Evolutionary conservation across 139 green algal genomes (phyloP), one percentile per base, ranked within the genome.

Genomic region (Trebouxia sp.): DNA sequence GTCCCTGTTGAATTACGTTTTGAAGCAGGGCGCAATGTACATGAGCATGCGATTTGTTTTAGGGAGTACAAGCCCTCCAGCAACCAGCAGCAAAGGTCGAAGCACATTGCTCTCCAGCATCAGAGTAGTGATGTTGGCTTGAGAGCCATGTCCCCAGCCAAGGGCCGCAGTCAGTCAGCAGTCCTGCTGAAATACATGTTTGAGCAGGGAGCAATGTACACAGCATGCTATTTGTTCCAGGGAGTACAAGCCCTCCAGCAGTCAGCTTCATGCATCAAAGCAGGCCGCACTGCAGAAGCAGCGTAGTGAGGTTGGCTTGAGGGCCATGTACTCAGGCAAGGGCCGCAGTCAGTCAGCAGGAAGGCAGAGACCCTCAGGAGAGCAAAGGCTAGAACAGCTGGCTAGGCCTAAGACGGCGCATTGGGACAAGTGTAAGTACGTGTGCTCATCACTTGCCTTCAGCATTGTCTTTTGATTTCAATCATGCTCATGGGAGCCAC

Each of bases 361-460:
- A 12, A 76, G 39, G 58, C 77, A 56, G 30, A 22, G 74, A 20
- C 50, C 43, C 50, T 48, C 26, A 32, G 77, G 77, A 24, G 76
- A 80, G 17, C 65, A 62, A 0, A 58, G 83, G 5, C 28, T 87
- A 20, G 32, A 74, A 26, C 65, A 76, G 75, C 66, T 87, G 51
- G 80, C 80, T 14, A 41, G 76, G 56, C 83, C 83, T 14, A 82
- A 82, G 48, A 85, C 75, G 22, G 15, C 56, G 22, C 53, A 85
- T 30, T 87, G 83, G 83, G 70, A 85, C 50, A 80, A 75, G 37
- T 85, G 80, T 56, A 39, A 72, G 76, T 39, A 43, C 32, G 15
- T 72, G 58, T 70, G 58, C 26, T 32, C 32, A 37, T 30, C 11
- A 24, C 35, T 15, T 72, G 35, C 14, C 28, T 45, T 7, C 8